Conservation (phyloP, 139 green algal genomes). For the Ettlia oleoabundans region DNA sequence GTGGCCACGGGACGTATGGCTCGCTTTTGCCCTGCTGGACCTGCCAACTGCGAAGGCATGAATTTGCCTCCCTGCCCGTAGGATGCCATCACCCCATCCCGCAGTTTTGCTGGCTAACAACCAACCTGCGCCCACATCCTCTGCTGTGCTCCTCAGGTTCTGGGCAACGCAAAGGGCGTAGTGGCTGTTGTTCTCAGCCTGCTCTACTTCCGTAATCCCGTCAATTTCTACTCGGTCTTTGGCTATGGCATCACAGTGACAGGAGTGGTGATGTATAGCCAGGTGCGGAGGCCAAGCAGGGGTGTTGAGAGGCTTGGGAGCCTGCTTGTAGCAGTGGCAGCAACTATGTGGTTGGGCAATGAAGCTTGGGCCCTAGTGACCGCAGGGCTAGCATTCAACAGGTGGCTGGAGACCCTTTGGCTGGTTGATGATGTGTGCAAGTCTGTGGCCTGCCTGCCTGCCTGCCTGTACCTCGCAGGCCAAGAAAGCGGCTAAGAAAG, state of each 20-base stretch:
- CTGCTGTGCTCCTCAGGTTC: conserved; percentile 67
- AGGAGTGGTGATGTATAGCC: conserved; percentile 79
- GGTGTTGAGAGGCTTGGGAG: neutral
- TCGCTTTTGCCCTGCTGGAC: too few relatives aligned
- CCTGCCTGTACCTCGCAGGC: too few relatives aligned
- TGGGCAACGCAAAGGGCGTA: conserved; percentile 97
- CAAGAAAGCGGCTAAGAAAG: conserved; percentile 33
- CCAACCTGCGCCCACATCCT: neutral
- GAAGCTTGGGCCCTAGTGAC: too few relatives aligned
- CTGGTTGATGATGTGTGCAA: too few relatives aligned
- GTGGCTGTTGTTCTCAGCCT: conserved; percentile 88
- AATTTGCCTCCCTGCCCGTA: too few relatives aligned
- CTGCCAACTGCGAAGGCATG: too few relatives aligned
- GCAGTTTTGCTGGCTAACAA: neutral
- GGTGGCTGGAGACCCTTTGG: too few relatives aligned
- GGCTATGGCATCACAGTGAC: conserved; percentile 87
- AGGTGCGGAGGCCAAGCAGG: neutral
- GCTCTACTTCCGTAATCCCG: conserved; percentile 86
- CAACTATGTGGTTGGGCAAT: too few relatives aligned
- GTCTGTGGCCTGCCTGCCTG: too few relatives aligned
- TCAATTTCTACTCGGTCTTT: conserved; percentile 62
- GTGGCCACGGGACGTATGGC: too few relatives aligned
- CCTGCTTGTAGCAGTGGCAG: neutral
- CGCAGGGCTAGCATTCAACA: too few relatives aligned
- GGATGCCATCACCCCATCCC: too few relatives aligned